A percentile compares a stretch with the other conserved stretches of the same genome.
phyloP scores from a whole-genome alignment of 352 stramenopile species.

The Globisporangium solare region DNA sequence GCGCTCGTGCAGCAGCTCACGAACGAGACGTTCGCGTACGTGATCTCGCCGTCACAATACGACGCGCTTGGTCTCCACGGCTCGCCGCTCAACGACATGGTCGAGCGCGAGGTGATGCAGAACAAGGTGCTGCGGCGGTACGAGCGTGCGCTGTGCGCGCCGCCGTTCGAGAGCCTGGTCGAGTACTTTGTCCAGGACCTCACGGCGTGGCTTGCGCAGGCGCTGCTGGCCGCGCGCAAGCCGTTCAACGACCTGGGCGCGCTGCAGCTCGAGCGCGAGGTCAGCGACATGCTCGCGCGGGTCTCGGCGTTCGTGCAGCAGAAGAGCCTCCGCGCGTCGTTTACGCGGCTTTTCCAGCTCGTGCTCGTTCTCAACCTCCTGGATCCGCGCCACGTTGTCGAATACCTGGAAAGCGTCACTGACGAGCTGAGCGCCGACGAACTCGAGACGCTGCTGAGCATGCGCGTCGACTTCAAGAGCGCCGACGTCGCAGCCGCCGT shows the following conservation, averaged over 20 bases:
- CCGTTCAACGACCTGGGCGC: constrained; percentile 76
- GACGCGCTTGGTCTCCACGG: constrained; percentile 53
- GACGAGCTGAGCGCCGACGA: constrained; percentile 40
- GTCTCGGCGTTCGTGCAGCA: constrained; percentile 45
- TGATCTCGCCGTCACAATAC: constrained; percentile 60
- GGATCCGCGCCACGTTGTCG: constrained; percentile 62
- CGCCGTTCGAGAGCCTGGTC: constrained; percentile 69
- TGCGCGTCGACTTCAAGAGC: constrained; percentile 69
- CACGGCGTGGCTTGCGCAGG: constrained; percentile 47
- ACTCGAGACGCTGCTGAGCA: constrained; percentile 49
- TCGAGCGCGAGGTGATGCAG: constrained; percentile 67
- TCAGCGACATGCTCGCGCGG: constrained; percentile 53
- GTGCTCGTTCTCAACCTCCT: constrained; percentile 80
- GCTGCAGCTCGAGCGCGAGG: constrained; percentile 72
- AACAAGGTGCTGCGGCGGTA: constrained; percentile 65
- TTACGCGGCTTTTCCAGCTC: constrained; percentile 75
- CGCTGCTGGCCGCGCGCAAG: constrained; percentile 50
- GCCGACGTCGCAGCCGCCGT: constrained; percentile 45
- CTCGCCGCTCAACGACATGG: constrained; percentile 56
- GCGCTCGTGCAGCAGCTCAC: constrained; percentile 40
- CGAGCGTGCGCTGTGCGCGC: constrained; percentile 40
- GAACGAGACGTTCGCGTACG: constrained; percentile 54
- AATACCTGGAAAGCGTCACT: constrained; percentile 53
- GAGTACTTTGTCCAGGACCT: constrained; percentile 56
- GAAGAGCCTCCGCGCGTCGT: constrained; percentile 54